Evolutionary conservation across 176 grass and related monocot genomes (phyloP), one percentile per base, ranked within the genome.

Genomic region (Oryza officinalis): DNA sequence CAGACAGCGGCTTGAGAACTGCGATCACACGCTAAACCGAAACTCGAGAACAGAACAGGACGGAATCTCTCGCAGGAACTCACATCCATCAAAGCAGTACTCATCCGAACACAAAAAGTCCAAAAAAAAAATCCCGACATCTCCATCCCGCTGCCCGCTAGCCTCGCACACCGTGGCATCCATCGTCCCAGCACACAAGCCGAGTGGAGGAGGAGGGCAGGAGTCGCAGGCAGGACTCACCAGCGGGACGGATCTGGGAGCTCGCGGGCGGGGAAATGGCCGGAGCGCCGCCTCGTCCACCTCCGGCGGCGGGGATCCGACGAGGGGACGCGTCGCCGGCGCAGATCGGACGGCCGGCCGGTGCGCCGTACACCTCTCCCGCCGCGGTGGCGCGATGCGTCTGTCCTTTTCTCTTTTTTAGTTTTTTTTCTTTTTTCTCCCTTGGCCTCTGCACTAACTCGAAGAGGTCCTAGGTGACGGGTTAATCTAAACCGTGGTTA

Each of bases 401-500:
- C 17, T 20, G 31, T 38, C 66, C 12, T 54, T 27, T 81, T 30
- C 14, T 35, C 17, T 1, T 9, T 11, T 81, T 54, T 50, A 9
- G 31, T 22, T 20, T 28, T 1, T 5, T 17, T 8, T 57, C 9
- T 43, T n/a, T 69, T 78, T 60, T 77, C 25, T 43, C 37, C 67
- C 70, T 27, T 14, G 60, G 63, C 47, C 74, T 52, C 69, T 17
- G 75, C 61, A 31, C 84, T 74, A 88, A 74, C 84, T 93, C 78
- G 63, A 33, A 67, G 59, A 35, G 18, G 61, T 79, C 84, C 73
- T 18, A 66, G 75, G 87, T 38, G 94, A 86, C 82, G 89, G 87
- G 87, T 90, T 94, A 88, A 84, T 78, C 22, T 50, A 71, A 72
- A 76, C 89, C 91, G 74, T 74, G 78, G 91, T 94, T 92, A 89